Evolutionary conservation across 306 rosid species (phyloP).

Genomic region (Luffa acutangula): DNA sequence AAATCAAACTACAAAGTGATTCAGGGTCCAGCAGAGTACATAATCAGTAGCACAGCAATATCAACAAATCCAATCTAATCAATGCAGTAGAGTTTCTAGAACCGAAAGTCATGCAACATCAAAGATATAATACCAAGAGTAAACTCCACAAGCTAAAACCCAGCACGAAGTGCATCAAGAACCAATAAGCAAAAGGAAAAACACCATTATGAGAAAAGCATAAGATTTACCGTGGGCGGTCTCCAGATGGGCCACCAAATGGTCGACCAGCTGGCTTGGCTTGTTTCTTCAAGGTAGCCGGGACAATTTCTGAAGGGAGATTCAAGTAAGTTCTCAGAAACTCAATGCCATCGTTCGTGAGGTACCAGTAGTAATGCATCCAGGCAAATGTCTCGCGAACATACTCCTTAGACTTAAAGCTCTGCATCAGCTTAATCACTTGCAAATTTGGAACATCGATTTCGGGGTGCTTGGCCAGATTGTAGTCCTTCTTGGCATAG

Average conservation of each 20-base stretch:
- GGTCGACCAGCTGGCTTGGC: no score
- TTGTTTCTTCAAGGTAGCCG: no score
- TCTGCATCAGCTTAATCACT: conserved; percentile 92
- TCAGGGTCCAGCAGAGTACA: background rate
- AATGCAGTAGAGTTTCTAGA: background rate
- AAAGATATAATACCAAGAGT: background rate
- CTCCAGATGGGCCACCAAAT: no score
- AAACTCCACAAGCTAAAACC: background rate
- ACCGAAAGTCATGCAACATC: background rate
- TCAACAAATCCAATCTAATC: background rate
- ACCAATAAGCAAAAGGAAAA: background rate
- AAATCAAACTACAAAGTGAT: background rate
- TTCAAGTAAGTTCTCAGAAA: no score
- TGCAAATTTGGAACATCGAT: conserved; percentile 88
- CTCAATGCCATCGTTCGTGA: conserved; percentile 47
- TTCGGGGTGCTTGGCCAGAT: conserved; percentile 71
- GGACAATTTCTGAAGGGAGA: no score
- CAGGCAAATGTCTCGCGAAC: conserved; percentile 88
- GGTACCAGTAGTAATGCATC: conserved; percentile 92
- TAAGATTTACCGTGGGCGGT: conserved; percentile 12
- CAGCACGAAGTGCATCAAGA: background rate
- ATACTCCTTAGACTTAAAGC: conserved; percentile 80
- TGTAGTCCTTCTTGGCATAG: conserved; percentile 57
- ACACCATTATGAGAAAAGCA: background rate
- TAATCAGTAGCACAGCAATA: background rate